Evolutionary conservation across 2,329 filamentous ascomycete genomes (phyloP).

Genomic region (Torrubiella hemipterigena): DNA sequence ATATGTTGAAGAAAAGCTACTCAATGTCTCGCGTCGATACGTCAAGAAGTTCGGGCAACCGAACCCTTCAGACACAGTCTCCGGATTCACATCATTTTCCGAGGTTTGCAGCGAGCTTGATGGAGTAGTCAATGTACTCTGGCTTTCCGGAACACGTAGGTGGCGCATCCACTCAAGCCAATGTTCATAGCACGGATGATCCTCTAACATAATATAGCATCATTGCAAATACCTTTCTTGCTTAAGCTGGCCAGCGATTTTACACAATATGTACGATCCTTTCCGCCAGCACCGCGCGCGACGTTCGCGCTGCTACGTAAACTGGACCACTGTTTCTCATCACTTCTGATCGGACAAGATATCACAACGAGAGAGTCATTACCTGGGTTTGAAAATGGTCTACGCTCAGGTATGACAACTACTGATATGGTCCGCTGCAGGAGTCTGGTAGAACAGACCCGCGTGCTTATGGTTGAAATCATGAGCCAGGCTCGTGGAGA

Average conservation of each 20-base stretch:
- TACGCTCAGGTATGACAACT: constrained; percentile 53
- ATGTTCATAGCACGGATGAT: neutral
- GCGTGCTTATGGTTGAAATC: constrained; percentile 57
- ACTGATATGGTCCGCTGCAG: constrained; percentile 85
- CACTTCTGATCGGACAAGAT: constrained; percentile 57
- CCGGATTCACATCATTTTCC: constrained; percentile 47
- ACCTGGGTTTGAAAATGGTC: constrained; percentile 55
- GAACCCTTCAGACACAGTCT: constrained; percentile 32
- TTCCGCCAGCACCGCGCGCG: constrained; percentile 46
- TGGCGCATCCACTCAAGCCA: constrained; percentile 2
- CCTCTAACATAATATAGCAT: constrained; percentile 34
- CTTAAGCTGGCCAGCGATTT: constrained; percentile 66
- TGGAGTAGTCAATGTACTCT: constrained; percentile 64
- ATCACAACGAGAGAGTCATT: constrained; percentile 51
- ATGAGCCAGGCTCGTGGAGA: constrained; percentile 35
- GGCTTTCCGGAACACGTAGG: constrained; percentile 79
- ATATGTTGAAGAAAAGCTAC: constrained; percentile 41
- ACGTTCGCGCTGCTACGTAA: constrained; percentile 65
- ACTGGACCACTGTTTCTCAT: constrained; percentile 73
- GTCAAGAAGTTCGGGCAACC: constrained; percentile 44
- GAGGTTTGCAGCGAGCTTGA: constrained; percentile 68
- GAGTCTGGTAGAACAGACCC: constrained; percentile 65
- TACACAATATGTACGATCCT: constrained; percentile 59
- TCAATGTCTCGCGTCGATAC: constrained; percentile 44
- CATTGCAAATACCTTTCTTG: constrained; percentile 72